These are phyloP conservation scores for Dictyostelium intermedium DNA, from an alignment of 78 protist species.

Conservation along the genomic window DNA sequence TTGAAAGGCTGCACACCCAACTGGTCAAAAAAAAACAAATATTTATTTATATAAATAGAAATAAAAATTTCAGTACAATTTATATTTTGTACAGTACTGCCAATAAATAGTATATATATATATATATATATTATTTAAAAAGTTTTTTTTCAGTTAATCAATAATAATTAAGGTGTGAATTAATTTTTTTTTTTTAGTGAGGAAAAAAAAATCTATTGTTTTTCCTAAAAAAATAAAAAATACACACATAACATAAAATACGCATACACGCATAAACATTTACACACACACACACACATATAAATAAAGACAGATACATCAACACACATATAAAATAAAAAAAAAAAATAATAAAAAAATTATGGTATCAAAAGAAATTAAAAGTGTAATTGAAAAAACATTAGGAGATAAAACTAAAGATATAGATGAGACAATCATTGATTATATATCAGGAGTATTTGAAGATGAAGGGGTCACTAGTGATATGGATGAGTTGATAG, in stretches of 20 bases:
- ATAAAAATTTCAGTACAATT: background rate
- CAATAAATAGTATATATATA: no score
- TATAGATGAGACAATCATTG: slow-evolving; percentile 80
- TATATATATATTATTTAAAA: no score
- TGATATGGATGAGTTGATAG: slow-evolving; percentile 64
- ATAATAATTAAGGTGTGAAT: background rate
- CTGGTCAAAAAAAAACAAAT: background rate
- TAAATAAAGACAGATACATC: background rate
- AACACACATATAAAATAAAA: background rate
- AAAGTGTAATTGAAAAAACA: slow-evolving; percentile 18
- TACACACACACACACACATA: background rate
- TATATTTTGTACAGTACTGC: background rate
- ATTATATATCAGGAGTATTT: slow-evolving; percentile 72
- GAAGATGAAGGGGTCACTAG: slow-evolving; percentile 51
- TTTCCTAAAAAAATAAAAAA: background rate
- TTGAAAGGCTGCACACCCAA: background rate
- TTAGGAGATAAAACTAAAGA: slow-evolving; percentile 38
- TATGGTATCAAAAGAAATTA: slow-evolving; percentile 33
- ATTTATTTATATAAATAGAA: background rate
- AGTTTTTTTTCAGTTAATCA: background rate
- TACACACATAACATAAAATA: background rate
- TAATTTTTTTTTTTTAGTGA: no score
- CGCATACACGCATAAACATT: no score
- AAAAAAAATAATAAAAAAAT: background rate
- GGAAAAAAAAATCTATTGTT: background rate